These are phyloP conservation scores for Boletus vinaceobasis DNA, from an alignment of 768 basidiomycete species.

Conservation along the genomic window DNA sequence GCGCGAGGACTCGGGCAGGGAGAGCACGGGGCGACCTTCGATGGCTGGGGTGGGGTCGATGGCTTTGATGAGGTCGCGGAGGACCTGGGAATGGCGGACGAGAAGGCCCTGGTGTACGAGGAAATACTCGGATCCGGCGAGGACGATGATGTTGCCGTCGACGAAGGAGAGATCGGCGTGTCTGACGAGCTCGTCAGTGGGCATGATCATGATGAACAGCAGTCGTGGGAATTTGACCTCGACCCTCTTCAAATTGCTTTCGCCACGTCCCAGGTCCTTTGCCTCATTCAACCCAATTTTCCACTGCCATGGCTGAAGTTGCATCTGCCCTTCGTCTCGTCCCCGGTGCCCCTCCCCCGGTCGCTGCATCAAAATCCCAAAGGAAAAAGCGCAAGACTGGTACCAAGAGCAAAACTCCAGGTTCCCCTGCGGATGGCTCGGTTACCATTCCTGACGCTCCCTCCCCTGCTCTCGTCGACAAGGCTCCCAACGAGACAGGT, in stretches of 20 bases:
- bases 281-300: not conserved
- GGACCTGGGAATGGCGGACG: constrained; percentile 55
- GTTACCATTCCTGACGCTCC: constrained; percentile 43
- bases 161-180: constrained; percentile 58
- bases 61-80: constrained; percentile 40
- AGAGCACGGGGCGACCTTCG: constrained; percentile 56
- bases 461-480: constrained; percentile 46
- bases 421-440: constrained; percentile 41
- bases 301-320: constrained; percentile 33
- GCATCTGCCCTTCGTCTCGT: constrained; percentile 50
- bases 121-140: constrained; percentile 58
- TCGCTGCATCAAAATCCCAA: constrained; percentile 56
- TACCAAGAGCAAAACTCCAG: constrained; percentile 41
- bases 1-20: constrained; percentile 51
- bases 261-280: not conserved
- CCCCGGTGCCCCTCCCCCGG: constrained; percentile 72
- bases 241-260: constrained; percentile 14
- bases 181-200: constrained; percentile 29
- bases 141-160: constrained; percentile 68
- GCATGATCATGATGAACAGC: constrained; percentile 5
- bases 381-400: constrained; percentile 70
- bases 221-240: constrained; percentile 16
- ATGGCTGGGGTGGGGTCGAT: constrained; percentile 30
- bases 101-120: constrained; percentile 67
- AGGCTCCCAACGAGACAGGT: constrained; percentile 46